Evolutionary conservation across 257 asterid species (phyloP).

Genomic region (Petunia axillaris): DNA sequence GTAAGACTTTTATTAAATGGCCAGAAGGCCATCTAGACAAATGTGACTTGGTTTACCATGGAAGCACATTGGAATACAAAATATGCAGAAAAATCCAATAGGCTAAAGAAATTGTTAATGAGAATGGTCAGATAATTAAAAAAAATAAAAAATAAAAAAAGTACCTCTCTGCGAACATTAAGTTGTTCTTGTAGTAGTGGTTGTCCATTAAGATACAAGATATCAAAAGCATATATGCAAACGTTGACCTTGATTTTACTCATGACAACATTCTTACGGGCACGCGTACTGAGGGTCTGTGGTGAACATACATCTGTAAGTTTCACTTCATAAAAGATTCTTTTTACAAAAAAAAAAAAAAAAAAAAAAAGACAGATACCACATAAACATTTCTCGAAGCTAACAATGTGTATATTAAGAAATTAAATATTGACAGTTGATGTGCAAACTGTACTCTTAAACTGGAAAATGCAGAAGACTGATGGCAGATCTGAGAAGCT

Average conservation of each 20-base stretch:
- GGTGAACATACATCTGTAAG: constrained; percentile 32
- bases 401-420: not conserved
- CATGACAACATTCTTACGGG: constrained; percentile 81
- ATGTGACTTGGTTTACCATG: not conserved
- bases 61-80: constrained; percentile 10
- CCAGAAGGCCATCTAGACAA: constrained; percentile 7
- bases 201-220: constrained; percentile 82
- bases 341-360: not conserved
- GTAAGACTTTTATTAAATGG: not conserved
- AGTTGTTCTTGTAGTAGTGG: constrained; percentile 88
- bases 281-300: constrained; percentile 89
- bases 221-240: constrained; percentile 93
- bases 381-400: not conserved
- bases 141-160: constrained; percentile 25
- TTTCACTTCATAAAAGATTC: not conserved
- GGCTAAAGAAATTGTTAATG: not conserved
- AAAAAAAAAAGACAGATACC: not conserved
- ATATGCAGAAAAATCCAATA: constrained; percentile 14
- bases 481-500: too few relatives aligned
- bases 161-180: constrained; percentile 85
- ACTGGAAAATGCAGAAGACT: too few relatives aligned
- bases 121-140: constrained; percentile 3
- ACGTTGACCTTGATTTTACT: constrained; percentile 82
- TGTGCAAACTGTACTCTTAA: too few relatives aligned
- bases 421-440: not conserved